Evolutionary conservation across 2,329 filamentous ascomycete genomes (phyloP).

Genomic region (Stachybotrys echinatus): DNA sequence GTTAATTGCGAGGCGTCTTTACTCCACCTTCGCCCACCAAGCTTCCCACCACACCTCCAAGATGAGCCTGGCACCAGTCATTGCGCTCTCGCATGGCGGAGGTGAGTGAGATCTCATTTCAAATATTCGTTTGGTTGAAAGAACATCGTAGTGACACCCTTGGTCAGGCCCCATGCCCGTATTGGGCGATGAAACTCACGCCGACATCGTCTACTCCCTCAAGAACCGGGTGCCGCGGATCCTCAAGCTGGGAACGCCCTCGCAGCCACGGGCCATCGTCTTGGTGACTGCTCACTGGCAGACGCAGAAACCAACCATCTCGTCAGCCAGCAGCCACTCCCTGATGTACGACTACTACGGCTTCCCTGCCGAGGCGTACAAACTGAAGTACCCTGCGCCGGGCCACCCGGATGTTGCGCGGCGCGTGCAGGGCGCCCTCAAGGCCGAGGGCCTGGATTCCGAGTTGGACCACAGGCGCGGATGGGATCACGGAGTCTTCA

Average conservation of each 20-base stretch:
- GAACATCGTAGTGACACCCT: not conserved
- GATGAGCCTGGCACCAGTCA: conserved; percentile 37
- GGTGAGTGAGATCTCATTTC: conserved; percentile 21
- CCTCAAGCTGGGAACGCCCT: conserved; percentile 45
- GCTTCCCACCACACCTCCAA: too few relatives aligned
- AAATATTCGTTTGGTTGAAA: not conserved
- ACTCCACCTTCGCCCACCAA: too few relatives aligned
- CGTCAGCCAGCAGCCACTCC: conserved; percentile 38
- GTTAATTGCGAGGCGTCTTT: too few relatives aligned
- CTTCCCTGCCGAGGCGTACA: conserved; percentile 51
- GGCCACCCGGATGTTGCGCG: conserved; percentile 49
- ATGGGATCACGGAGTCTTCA: conserved; percentile 59
- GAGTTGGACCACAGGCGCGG: conserved; percentile 32
- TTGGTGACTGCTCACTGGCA: conserved; percentile 57
- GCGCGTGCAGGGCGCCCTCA: conserved; percentile 39
- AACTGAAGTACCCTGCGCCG: conserved; percentile 49
- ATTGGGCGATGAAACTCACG: conserved; percentile 48
- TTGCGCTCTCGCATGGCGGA: conserved; percentile 46
- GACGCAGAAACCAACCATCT: conserved; percentile 42
- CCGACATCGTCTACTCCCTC: conserved; percentile 44
- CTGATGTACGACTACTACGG: conserved; percentile 56
- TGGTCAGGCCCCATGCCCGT: conserved; percentile 49
- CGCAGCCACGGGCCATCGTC: conserved; percentile 46
- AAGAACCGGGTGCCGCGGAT: conserved; percentile 48
- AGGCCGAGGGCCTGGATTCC: conserved; percentile 37